phyloP scores from a whole-genome alignment of 2,329 filamentous ascomycete genomes.

The Geoglossum cookeanum region DNA sequence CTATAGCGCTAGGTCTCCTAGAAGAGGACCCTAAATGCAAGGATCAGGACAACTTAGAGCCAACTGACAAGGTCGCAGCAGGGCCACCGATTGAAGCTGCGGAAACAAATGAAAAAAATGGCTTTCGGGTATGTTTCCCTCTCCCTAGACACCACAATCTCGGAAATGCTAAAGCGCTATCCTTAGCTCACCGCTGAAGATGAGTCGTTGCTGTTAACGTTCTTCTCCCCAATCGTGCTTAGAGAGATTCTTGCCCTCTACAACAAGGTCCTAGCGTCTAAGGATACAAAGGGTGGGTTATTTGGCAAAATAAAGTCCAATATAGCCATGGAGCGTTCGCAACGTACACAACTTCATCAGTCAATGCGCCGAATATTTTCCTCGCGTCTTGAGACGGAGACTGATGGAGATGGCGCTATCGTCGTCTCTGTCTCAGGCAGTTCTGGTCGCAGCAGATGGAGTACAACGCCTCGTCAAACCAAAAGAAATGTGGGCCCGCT shows the following conservation, averaged over 20 bases:
- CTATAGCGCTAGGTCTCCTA: background rate
- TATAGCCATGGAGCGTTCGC: slow-evolving; percentile 38
- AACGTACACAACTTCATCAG: slow-evolving; percentile 43
- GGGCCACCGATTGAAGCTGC: background rate
- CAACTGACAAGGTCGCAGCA: background rate
- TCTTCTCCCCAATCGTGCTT: slow-evolving; percentile 32
- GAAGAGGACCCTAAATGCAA: background rate
- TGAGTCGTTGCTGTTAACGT: slow-evolving; percentile 21
- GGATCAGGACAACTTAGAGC: background rate
- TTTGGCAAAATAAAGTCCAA: slow-evolving; percentile 34
- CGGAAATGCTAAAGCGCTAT: background rate
- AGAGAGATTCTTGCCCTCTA: slow-evolving; percentile 36
- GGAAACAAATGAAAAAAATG: background rate
- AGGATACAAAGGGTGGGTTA: slow-evolving; percentile 34
- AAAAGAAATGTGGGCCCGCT: slow-evolving; percentile 13
- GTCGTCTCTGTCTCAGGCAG: slow-evolving; percentile 27
- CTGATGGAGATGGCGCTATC: slow-evolving; percentile 49
- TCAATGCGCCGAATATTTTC: slow-evolving; percentile 59
- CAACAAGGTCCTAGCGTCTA: slow-evolving; percentile 31
- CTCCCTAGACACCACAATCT: background rate
- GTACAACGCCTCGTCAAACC: slow-evolving; percentile 18
- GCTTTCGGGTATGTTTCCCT: background rate
- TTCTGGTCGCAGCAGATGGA: slow-evolving; percentile 20
- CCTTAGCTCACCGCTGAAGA: slow-evolving; percentile 19
- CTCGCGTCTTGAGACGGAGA: slow-evolving; percentile 59